Base-by-base conservation (phyloP, 2,329 filamentous ascomycete species). In the Zymoseptoria passerinii region DNA sequence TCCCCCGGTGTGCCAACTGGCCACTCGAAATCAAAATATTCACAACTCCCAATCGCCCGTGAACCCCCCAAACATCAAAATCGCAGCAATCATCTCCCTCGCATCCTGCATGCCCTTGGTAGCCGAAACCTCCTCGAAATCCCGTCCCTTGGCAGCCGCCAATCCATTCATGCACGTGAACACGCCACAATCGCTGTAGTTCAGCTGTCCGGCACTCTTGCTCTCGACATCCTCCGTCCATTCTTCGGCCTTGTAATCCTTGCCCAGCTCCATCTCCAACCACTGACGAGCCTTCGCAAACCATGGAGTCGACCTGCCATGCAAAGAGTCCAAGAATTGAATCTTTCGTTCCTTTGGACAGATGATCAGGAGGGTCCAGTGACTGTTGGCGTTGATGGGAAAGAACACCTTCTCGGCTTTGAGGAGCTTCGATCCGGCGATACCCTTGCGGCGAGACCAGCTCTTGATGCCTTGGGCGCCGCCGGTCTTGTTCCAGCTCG, bases 121-220 rank as follows among this genome's bases (percentile, higher is more conserved):
- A 7, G 59, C 60, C 49, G 51, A 27, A 16, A 71, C 62, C 5
- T 61, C 59, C 2, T 57, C 53, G 53, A 78, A 71, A 1, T 77
- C 75, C 78, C 89, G 82, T 56, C 87, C 81, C 16, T 74, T 71
- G 2, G 78, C 72, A 29, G 77, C 66, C 57, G 84, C 88, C 52
- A 90, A 80, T 16, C 82, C 85, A 67, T 92, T 92, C 18, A 88
- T 82, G 63, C 89, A 83, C 13, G 86, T 83, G 69, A 90, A 89
- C 3, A 90, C 82, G n/a, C 89, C 89, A 65, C 89, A 92, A 69
- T 92, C 89, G 67, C 81, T 83, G 1, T 80, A 80, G 67, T 92
- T 92, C 27, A 74, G 77, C 70, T 92, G 88, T 2, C 63, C 66
- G 0, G 82, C 79, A 40, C 81, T 82, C 16, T 73, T 71, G 50